Evolutionary conservation across 2,329 filamentous ascomycete species (phyloP), one percentile per base, ranked within the genome.

Genomic region (Bipolaris victoriae): DNA sequence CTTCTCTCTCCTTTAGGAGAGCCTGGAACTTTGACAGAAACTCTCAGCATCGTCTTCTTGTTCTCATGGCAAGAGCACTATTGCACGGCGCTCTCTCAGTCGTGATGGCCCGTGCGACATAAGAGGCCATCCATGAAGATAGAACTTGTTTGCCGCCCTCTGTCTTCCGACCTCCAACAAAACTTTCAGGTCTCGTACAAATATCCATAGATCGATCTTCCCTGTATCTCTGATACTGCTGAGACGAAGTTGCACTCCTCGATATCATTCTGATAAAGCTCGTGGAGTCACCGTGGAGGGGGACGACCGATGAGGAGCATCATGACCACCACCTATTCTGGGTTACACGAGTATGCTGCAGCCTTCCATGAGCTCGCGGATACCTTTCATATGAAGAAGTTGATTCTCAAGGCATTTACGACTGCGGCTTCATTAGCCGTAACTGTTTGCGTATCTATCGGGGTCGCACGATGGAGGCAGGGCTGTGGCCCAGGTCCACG

Each of bases 41-140:
- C 11, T 31, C 11, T 49, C 39, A 20, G 46, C 22, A 41, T 3
- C 13, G 2, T 26, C 18, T 44, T 29, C 24, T 31, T 29, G 18
- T 1, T n/a, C 35, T 43, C 37, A 6, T 7, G 1, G 22, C 33
- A 6, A 24, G 11, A 44, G 20, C 36, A 7, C 10, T 43, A 15
- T 20, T 20, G 9, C 16, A 26, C 7, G 36, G 24, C 44, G 29
- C 29, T 26, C 36, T 52, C 37, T 45, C 44, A 53, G 31, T 49
- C 18, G 31, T 7, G 36, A 16, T 33, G 48, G 56, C 7, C 56
- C 39, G 52, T 58, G 56, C 56, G 36, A 3, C 20, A 18, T 15
- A 13, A 20, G 18, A 29, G 48, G 37, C 24, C 20, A 31, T 52
- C 18, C 20, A 24, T 45, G 7, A 36, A 43, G 35, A 39, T 49